Evolutionary conservation across 2,329 filamentous ascomycete species (phyloP).

Genomic region (Kalmusia sp.): DNA sequence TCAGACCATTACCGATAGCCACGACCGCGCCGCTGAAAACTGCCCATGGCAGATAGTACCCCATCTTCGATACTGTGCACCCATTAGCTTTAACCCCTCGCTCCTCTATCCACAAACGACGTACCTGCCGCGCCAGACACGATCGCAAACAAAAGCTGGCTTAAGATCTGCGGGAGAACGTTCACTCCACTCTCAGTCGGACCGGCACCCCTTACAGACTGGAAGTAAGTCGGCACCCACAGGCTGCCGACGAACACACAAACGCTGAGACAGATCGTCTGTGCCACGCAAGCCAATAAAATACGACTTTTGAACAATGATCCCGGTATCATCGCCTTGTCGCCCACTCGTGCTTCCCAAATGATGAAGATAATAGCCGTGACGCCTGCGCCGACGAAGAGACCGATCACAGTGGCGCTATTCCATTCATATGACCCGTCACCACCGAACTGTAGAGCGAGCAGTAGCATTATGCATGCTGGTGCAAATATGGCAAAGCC

Average conservation of each 20-base stretch:
- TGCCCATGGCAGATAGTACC: slow-evolving; percentile 40
- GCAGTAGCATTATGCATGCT: slow-evolving; percentile 13
- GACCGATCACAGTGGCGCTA: slow-evolving; percentile 35
- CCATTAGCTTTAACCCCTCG: slow-evolving; percentile 7
- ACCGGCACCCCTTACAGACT: slow-evolving; percentile 45
- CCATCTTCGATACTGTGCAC: slow-evolving; percentile 21
- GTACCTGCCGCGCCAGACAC: slow-evolving; percentile 26
- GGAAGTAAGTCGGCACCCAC: slow-evolving; percentile 50
- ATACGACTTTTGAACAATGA: slow-evolving; percentile 20
- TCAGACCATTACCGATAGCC: slow-evolving; percentile 50
- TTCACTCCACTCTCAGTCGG: slow-evolving; percentile 50
- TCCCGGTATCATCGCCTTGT: slow-evolving; percentile 41
- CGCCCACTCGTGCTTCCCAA: slow-evolving; percentile 42
- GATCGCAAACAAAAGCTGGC: slow-evolving; percentile 27
- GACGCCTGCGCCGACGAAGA: slow-evolving; percentile 40
- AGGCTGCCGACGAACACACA: slow-evolving; percentile 23
- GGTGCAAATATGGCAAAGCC: slow-evolving; percentile 22
- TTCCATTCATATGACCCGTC: slow-evolving; percentile 40
- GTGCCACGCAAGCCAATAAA: slow-evolving; percentile 31
- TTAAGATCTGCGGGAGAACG: slow-evolving; percentile 46
- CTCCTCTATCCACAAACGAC: background rate
- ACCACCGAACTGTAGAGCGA: slow-evolving; percentile 37
- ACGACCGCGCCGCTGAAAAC: slow-evolving; percentile 38
- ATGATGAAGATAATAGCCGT: slow-evolving; percentile 37
- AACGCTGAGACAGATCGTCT: slow-evolving; percentile 11